phyloP scores from a whole-genome alignment of 352 stramenopile genomes.

The Nothophytophthora sp. region DNA sequence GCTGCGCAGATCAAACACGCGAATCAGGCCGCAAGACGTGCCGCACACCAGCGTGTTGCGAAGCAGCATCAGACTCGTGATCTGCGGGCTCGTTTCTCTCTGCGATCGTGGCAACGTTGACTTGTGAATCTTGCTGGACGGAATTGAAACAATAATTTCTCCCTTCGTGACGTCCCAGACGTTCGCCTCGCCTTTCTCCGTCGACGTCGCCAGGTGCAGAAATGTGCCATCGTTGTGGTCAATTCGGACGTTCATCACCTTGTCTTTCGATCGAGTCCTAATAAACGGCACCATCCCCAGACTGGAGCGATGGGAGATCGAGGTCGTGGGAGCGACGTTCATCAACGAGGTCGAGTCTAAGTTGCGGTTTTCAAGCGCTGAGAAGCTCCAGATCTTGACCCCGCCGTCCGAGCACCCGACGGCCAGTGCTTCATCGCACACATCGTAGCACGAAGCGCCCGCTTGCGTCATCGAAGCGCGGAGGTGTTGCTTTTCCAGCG shows the following conservation, averaged over 20 bases:
- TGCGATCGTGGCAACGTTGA: constrained; percentile 74
- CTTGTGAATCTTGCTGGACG: constrained; percentile 81
- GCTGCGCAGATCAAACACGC: constrained; percentile 85
- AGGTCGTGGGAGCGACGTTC: constrained; percentile 58
- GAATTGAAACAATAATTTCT: constrained; percentile 80
- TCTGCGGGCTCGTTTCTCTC: constrained; percentile 65
- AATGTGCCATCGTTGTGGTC: constrained; percentile 83
- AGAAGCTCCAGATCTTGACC: constrained; percentile 86
- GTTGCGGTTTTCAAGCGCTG: constrained; percentile 53
- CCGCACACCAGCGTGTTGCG: constrained; percentile 87
- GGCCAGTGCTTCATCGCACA: constrained; percentile 79
- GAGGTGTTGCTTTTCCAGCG: constrained; percentile 65
- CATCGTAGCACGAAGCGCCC: constrained; percentile 75
- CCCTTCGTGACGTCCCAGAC: constrained; percentile 89
- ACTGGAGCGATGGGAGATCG: constrained; percentile 76
- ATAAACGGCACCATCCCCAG: constrained; percentile 87
- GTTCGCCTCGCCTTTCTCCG: constrained; percentile 85
- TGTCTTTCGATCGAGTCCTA: constrained; percentile 75
- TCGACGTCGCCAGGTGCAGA: constrained; percentile 80
- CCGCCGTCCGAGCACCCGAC: constrained; percentile 75
- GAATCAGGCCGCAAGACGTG: constrained; percentile 86
- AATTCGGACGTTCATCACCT: constrained; percentile 77
- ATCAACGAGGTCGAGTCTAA: constrained; percentile 47
- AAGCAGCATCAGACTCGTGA: constrained; percentile 89
- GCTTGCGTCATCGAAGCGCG: constrained; percentile 67